Percentiles rank a stretch among this genome's conserved stretches.
Conservation (phyloP, 345 rosid genomes). For the Gossypium thurberi region DNA sequence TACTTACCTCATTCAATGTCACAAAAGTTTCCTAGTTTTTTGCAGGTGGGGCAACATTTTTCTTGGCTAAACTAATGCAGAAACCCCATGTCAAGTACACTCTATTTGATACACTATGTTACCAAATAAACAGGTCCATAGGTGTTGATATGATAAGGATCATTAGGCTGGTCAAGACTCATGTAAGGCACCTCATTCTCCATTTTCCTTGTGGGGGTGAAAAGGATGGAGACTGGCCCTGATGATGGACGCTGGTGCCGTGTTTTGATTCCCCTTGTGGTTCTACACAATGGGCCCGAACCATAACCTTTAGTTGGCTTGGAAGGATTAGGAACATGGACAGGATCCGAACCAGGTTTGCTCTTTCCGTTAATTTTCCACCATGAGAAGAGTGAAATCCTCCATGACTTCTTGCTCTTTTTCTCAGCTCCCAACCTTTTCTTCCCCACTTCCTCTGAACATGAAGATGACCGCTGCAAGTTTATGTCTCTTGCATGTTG, state of each 20-base stretch:
- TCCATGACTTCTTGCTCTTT: constrained; percentile 47
- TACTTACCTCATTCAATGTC: neutral
- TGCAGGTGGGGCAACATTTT: neutral
- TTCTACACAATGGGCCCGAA: constrained; percentile 37
- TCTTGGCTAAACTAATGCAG: constrained; percentile 7
- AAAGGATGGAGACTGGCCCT: constrained; percentile 31
- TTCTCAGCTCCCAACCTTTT: constrained; percentile 18
- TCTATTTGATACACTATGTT: constrained; percentile 20
- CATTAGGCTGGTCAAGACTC: constrained; percentile 30
- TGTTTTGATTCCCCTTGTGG: constrained; percentile 12
- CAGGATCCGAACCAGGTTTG: constrained; percentile 18
- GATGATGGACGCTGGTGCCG: constrained; percentile 30
- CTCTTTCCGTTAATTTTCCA: constrained; percentile 39
- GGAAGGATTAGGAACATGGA: constrained; percentile 11
- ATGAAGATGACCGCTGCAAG: constrained; percentile 9
- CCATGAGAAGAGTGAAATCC: constrained; percentile 41
- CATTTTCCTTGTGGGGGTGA: constrained; percentile 24
- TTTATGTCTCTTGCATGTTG: constrained; percentile 29
- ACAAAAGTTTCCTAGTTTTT: neutral
- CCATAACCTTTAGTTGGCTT: constrained; percentile 30
- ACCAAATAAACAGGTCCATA: constrained; percentile 55
- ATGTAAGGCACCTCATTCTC: constrained; percentile 34
- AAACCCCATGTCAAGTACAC: neutral
- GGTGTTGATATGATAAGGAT: constrained; percentile 24
- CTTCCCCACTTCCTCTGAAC: constrained; percentile 18